Base-by-base conservation (phyloP, 805 yeast species). In the Sugiyamaella floridensis region DNA sequence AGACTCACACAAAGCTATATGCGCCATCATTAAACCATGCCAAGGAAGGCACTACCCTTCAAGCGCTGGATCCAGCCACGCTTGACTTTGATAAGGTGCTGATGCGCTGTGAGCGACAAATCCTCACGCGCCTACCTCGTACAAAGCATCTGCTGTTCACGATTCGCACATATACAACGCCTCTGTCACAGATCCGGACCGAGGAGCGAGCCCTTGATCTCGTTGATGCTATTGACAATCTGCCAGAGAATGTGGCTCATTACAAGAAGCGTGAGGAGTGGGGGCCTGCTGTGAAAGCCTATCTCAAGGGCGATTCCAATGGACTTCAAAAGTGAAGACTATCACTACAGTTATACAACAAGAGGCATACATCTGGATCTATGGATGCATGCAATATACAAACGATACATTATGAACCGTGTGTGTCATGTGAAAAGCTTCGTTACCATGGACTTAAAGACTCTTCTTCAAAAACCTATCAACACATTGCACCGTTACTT, bases 221-320 rank as follows among this genome's bases (percentile, higher is more conserved):
- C 18, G 70, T 74, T 45, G 83, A 80, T 8, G 88, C 89, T 1
- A 78, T 87, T 37, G 76, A 77, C 19, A 84, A 82, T 0, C 74
- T 86, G 63, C 83, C 85, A 8, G 79, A 72, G 2, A 78, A 72
- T 22, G 65, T 85, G 52, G 80, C 81, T 1, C 69, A 70, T 26
- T 86, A 86, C 69, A 86, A 86, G 65, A 74, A 79, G 53, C 74
- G 79, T 32, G 75, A 75, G 1, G 81, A 73, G 57, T 86, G 93
- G 89, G 88, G 89, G 0, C 79, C 78, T 0, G 84, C 90, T 0
- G 83, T 80, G 0, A 71, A 71, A 54, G 58, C 67, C 3, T 78
- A 67, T 48, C 48, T 77, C 56, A 66, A 63, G 34, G 71, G 71
- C 2, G 71, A 73, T 45, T 60, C 53, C 11, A 43, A 50, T 41